Evolutionary conservation across 2,329 filamentous ascomycete species (phyloP), one percentile per base, ranked within the genome.

Genomic region (Cadophora sp.): DNA sequence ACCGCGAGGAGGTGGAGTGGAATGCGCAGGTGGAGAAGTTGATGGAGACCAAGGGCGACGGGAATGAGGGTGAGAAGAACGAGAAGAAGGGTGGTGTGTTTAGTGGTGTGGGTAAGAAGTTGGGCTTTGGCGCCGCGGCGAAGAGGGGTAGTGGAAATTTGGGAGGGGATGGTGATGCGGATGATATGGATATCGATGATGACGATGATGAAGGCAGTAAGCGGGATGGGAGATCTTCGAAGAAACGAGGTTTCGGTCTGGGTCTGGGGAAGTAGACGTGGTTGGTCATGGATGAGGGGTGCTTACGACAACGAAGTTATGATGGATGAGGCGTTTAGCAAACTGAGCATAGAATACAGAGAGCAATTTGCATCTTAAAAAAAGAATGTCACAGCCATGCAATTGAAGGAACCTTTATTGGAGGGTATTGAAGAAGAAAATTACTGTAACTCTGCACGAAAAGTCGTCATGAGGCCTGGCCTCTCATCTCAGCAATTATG

Each of bases 111-210:
- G 70, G 69, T 16, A 68, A 68, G 27, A 72, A 65, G 53, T 47
- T 74, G 43, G 73, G 74, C 1, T 64, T 62, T 36, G 71, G 71
- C 3, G 67, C 66, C 22, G 69, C 67, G 33, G 24, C n/a, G 24
- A 74, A 73, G 70, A 68, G 71, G 60, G 68, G 67, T 56, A 68
- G 59, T 61, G 69, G 69, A 33, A 82, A 83, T 18, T 85, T 87
- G 81, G 85, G 87, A 59, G 74, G 86, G 24, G 86, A 58, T 8
- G 22, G 16, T 6, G 48, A 33, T 53, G 45, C 36, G 30, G 73
- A 73, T 53, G 83, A 84, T 51, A 86, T 87, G 82, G 86, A 88
- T 60, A 73, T 88, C 33, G 87, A 89, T 67, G 83, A 84, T 13
- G 82, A 82, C 5, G 80, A 83, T 73, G 86, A 88, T 62, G 80